A percentile compares a stretch with the other conserved stretches of the same genome.
Conservation (phyloP, 2,329 filamentous ascomycete genomes). For the Neonectria neomacrospora region DNA sequence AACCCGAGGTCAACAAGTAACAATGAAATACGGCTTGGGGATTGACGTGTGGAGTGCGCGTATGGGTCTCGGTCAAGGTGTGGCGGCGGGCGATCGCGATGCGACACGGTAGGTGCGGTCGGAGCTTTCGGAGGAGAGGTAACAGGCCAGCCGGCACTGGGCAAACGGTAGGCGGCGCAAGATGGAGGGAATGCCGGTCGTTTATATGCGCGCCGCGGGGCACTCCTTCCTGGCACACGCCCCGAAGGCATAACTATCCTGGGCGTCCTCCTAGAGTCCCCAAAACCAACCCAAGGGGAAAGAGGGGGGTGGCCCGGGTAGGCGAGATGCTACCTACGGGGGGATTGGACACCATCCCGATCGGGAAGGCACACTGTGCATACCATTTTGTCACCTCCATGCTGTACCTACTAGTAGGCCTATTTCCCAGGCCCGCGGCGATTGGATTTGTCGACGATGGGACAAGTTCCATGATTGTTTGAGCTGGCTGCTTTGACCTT, state of each 20-base stretch:
- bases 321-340: slow-evolving; percentile 16
- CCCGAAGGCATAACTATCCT: slow-evolving; percentile 19
- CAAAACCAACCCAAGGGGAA: slow-evolving; percentile 16
- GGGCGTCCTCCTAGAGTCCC: slow-evolving; percentile 20
- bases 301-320: slow-evolving; percentile 22
- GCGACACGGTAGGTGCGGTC: slow-evolving; percentile 10
- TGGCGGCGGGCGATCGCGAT: slow-evolving; percentile 19
- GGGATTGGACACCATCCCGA: slow-evolving; percentile 23
- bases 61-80: slow-evolving; percentile 1
- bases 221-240: slow-evolving; percentile 31
- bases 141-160: slow-evolving; percentile 37
- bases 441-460: background rate
- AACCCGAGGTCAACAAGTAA: background rate
- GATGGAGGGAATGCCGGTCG: slow-evolving; percentile 55
- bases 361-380: slow-evolving; percentile 32
- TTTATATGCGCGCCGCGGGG: slow-evolving; percentile 60
- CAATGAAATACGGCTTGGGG: background rate
- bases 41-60: background rate
- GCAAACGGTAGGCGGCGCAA: slow-evolving; percentile 40
- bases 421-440: background rate
- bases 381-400: slow-evolving; percentile 18
- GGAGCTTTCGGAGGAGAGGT: slow-evolving; percentile 12
- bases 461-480: background rate
- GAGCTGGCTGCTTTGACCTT: background rate
- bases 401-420: no score